Percentiles rank a stretch among this genome's conserved stretches.
Evolutionary conservation across 495 filamentous ascomycete species (phyloP).

Genomic region (Chaetomidium leptoderma): DNA sequence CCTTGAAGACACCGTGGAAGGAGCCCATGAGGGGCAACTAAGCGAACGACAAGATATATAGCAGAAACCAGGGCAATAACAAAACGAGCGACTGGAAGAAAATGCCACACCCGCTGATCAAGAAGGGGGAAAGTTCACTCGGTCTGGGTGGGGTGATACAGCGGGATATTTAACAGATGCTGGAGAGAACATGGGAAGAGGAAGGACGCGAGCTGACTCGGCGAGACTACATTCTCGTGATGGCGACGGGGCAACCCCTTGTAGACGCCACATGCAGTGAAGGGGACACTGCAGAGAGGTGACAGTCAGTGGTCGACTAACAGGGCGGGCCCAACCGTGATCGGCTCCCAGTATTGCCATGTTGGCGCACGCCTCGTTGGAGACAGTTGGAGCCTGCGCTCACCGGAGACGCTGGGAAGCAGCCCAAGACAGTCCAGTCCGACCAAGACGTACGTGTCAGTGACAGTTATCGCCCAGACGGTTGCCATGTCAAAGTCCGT

Average conservation of each 20-base stretch:
- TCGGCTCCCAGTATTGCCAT: conserved; percentile 14
- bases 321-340: conserved; percentile 8
- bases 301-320: conserved; percentile 4
- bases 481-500: background rate
- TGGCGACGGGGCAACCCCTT: conserved; percentile 6
- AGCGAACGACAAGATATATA: background rate
- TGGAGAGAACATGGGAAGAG: background rate
- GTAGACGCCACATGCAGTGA: conserved; percentile 20
- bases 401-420: background rate
- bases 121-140: conserved; percentile 2
- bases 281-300: conserved; percentile 12
- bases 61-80: background rate
- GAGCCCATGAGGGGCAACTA: conserved; percentile 26
- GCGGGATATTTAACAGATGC: conserved; percentile 12
- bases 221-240: background rate
- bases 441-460: background rate
- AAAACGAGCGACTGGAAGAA: conserved; percentile 16
- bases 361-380: background rate
- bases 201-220: background rate
- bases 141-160: conserved; percentile 4
- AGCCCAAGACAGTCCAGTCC: background rate
- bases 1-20: conserved; percentile 10
- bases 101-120: conserved; percentile 6
- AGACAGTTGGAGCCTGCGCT: background rate
- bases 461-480: conserved; percentile 4